Conservation (phyloP, 2,329 filamentous ascomycete genomes). For the Byssothecium circinans region DNA sequence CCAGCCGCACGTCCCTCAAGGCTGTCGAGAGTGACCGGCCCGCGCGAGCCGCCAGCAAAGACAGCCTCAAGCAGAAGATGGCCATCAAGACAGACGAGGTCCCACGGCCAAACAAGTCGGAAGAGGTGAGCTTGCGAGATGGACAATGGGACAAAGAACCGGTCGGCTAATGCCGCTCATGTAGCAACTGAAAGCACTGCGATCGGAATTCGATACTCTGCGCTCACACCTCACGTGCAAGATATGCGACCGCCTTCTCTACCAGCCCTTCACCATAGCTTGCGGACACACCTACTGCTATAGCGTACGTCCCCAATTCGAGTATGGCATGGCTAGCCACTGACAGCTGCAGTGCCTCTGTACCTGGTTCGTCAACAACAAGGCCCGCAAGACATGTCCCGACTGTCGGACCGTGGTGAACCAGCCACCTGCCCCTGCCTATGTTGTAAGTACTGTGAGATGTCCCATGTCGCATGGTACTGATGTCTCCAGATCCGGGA, state of each 20-base stretch:
- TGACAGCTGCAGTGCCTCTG: constrained; percentile 55
- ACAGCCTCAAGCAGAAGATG: constrained; percentile 45
- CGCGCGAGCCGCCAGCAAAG: constrained; percentile 38
- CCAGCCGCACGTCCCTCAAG: constrained; percentile 26
- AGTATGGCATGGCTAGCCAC: constrained; percentile 8
- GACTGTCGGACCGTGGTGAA: constrained; percentile 65
- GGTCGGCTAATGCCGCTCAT: constrained; percentile 21
- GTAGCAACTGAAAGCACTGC: constrained; percentile 44
- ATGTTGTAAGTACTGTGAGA: constrained; percentile 52
- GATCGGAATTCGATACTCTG: constrained; percentile 61
- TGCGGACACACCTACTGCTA: constrained; percentile 76
- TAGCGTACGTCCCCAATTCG: constrained; percentile 50
- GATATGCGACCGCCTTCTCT: constrained; percentile 68
- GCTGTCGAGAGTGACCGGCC: constrained; percentile 33
- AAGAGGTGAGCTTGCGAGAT: constrained; percentile 29
- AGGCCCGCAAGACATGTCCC: constrained; percentile 66
- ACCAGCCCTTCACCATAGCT: constrained; percentile 68
- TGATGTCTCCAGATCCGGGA: constrained; percentile 57
- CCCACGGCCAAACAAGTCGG: constrained; percentile 35
- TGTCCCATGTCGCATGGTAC: background rate
- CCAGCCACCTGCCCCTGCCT: constrained; percentile 64
- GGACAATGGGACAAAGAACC: constrained; percentile 12
- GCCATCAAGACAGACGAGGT: constrained; percentile 37
- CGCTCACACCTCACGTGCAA: constrained; percentile 65
- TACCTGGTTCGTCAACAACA: constrained; percentile 58